Evolutionary conservation across 2,329 filamentous ascomycete genomes (phyloP).

Genomic region (Cadophora sp.): DNA sequence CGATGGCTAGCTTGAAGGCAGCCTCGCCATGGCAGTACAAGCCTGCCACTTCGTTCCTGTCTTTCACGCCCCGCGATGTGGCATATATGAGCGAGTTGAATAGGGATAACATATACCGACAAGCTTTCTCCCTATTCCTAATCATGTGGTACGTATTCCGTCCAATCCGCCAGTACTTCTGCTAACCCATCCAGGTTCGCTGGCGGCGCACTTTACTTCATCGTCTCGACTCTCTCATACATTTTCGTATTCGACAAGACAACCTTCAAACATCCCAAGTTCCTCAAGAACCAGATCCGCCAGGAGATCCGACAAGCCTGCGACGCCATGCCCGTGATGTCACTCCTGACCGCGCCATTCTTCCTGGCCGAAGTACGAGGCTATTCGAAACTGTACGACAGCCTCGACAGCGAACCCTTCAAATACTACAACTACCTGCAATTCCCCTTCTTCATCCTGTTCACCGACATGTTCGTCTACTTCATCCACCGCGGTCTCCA

Average conservation of each 20-base stretch:
- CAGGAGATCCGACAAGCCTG: conserved; percentile 86
- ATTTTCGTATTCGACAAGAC: conserved; percentile 90
- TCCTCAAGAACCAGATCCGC: conserved; percentile 89
- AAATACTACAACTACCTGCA: conserved; percentile 80
- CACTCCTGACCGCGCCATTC: conserved; percentile 79
- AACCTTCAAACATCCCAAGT: conserved; percentile 89
- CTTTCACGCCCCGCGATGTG: conserved; percentile 72
- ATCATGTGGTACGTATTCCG: conserved; percentile 77
- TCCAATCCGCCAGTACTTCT: background rate
- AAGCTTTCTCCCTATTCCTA: conserved; percentile 77
- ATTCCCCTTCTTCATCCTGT: conserved; percentile 86
- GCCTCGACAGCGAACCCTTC: conserved; percentile 76
- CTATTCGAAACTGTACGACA: conserved; percentile 86
- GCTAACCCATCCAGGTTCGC: conserved; percentile 69
- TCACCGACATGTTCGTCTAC: conserved; percentile 92
- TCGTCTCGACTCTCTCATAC: conserved; percentile 84
- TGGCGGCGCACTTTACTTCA: conserved; percentile 82
- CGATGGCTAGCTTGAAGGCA: conserved; percentile 60
- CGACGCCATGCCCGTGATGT: conserved; percentile 80
- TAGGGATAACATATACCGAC: conserved; percentile 79
- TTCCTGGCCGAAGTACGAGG: conserved; percentile 86
- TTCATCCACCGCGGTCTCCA: conserved; percentile 89
- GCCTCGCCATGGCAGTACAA: conserved; percentile 72
- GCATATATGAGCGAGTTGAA: conserved; percentile 81
- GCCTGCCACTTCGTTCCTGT: conserved; percentile 74